Evolutionary conservation across 306 rosid genomes (phyloP), one percentile per base, ranked within the genome.

Genomic region (Astragalus membranaceus): DNA sequence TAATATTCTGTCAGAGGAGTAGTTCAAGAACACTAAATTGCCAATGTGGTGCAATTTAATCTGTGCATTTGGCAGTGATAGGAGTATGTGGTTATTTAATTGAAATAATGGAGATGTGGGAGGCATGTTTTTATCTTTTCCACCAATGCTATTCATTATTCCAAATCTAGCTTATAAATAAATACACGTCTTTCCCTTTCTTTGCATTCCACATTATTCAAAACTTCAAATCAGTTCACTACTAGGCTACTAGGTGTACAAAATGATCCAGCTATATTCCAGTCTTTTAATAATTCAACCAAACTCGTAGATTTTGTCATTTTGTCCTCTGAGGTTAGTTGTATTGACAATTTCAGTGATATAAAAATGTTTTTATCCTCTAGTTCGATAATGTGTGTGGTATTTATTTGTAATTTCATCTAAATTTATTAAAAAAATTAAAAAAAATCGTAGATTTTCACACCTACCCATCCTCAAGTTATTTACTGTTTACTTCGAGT

Each of bases 1-100:
- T 50, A 54, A 70, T 68, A 63, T 56, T 73, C 59, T 85, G 82
- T 80, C 87, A 81, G 84, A 70, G 51, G 5, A 66, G 78, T 55
- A 58, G 80, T 69, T 79, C 66, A 61, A 32, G 59, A 49, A 54
- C 69, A 73, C 58, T 70, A 67, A 63, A 39, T 54, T 77, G 69
- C 29, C 43, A 49, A 56, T 61, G 65, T 61, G 61, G 42, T 10
- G 17, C 70, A 59, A 60, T 48, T 50, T 29, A 59, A 51, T 78
- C 62, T 69, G 46, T 12, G 49, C 48, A 66, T 10, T 9, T 13
- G 35, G 60, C 57, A 49, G 75, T 47, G 70, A 8, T 79, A 15
- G 51, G 10, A 53, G 61, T 20, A 41, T 70, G 46, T 70, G 52
- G 32, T 65, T 42, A 17, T 51, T 36, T 50, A 68, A 6, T 37